Base-by-base conservation (phyloP, 208 protist species). In the Tritrichomonas foetus region DNA sequence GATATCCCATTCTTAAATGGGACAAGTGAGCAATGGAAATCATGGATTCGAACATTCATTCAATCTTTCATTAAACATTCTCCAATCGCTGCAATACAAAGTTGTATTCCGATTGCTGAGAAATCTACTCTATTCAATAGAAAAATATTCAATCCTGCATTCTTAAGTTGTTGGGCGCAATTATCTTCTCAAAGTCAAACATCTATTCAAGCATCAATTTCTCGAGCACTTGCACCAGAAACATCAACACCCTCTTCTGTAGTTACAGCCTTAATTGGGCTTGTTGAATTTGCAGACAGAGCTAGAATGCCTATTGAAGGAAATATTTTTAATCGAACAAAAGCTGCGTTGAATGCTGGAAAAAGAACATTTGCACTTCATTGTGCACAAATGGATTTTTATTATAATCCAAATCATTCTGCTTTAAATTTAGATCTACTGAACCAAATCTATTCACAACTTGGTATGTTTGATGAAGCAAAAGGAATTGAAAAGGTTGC, bases 401-500 rank as follows among this genome's bases (percentile, higher is more conserved):
- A 61, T 61, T 5, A 61, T 61, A 61, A 5, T 61, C 5, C 5
- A 61, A 14, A 89, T 27, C 14, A 57, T 22, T 53, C 78, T 61
- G 47, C 41, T 33, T 27, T 33, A 36, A 61, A 53, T 16, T 20
- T 57, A n/a, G 9, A 47, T 27, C 33, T 89, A n/a, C 16, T 61
- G 16, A 61, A 22, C 53, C 78, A 89, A 30, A 89, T 89, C 20
- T 89, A 89, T 57, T 53, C 78, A 57, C 78, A 89, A 57, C 47
- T 89, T 33, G 78, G 78, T 57, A 89, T 89, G 78, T 89, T 89
- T 36, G 47, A 89, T 89, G 78, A 89, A 89, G 41, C 47, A 20
- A 20, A n/a, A 61, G 78, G 41, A 61, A 53, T 82, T 9, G 74
- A 30, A 3, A 30, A 82, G 25, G 14, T 27, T 30, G 41, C 50